Base-by-base conservation (phyloP, 1,284 basidiomycete genomes). In the Cryptococcus amylolentus region DNA sequence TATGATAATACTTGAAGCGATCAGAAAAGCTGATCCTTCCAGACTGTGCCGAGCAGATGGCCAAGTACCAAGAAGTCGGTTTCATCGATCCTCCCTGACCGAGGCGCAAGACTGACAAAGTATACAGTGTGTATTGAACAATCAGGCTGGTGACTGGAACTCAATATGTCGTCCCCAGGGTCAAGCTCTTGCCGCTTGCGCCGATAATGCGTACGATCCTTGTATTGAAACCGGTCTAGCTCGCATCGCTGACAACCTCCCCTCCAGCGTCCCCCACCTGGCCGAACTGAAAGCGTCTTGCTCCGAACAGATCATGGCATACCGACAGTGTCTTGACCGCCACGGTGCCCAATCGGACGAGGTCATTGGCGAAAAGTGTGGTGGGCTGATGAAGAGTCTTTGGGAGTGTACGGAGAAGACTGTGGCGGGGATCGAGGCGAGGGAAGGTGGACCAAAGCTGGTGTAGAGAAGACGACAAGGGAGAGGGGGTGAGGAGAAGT, bases 31-130 rank as follows among this genome's bases (percentile, higher is more conserved):
- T 52, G 26, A 39, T 7, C 9, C 18, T 5, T 23, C 8, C 55
- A 77, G 75, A 75, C 66, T 77, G 75, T 54, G 68, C 70, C 28
- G 58, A 68, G 12, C 73, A 76, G 57, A 71, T 77, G 70, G 73
- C 72, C 8, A 61, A 63, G 52, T 77, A 77, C 58, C 75, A 77
- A 55, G 61, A 73, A 39, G 74, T 75, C 35, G 13, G 69, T 35
- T 10, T 35, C 31, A 35, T 31, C 28, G 5, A 9, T 10, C 10
- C 31, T 10, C 10, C 31, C 31, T 35, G 31, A 6, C 10, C 6
- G 31, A 35, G 31, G 31, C 31, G 10, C 7, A 35, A 41, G 6
- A n/a, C 37, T 55, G 40, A 50, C 13, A 47, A 51, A 43, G 48
- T 52, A 26, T 35, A 37, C 49, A 77, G 72, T 77, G 75, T 44